Evolutionary conservation across 352 stramenopile genomes (phyloP).

Genomic region (Elongisporangium undulatum): DNA sequence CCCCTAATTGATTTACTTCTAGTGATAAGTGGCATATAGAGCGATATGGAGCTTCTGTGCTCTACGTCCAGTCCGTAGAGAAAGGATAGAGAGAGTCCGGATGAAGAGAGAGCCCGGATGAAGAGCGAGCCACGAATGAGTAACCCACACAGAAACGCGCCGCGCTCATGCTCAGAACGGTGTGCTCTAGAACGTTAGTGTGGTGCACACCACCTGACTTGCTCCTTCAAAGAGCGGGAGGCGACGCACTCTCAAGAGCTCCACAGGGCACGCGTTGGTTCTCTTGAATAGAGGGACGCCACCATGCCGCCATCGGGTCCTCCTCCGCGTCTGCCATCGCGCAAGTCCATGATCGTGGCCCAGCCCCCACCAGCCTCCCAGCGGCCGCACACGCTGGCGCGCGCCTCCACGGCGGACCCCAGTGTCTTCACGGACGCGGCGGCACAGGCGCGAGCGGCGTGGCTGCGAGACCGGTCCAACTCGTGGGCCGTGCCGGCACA

Average conservation of each 20-base stretch:
- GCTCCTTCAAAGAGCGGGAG: background rate
- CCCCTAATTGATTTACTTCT: background rate
- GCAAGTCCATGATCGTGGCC: conserved; percentile 47
- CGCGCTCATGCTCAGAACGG: background rate
- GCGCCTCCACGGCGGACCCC: conserved; percentile 36
- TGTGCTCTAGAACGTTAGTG: background rate
- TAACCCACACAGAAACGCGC: background rate
- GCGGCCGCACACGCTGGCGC: conserved; percentile 19
- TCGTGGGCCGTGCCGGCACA: conserved; percentile 39
- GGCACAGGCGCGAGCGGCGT: conserved; percentile 18
- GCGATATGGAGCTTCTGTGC: background rate
- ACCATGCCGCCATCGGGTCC: conserved; percentile 8
- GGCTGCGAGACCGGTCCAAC: conserved; percentile 54
- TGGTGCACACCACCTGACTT: background rate
- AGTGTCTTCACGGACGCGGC: conserved; percentile 11
- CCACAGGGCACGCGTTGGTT: background rate
- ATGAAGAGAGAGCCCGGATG: too few species aligned
- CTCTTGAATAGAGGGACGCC: background rate
- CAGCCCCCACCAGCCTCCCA: conserved; percentile 20
- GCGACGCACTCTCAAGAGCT: background rate
- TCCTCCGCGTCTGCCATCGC: conserved; percentile 27
- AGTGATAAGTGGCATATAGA: too few species aligned
- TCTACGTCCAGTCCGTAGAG: background rate
- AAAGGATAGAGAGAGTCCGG: too few species aligned
- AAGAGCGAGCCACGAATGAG: too few species aligned